A percentile compares a stretch with the other conserved stretches of the same genome.
Conservation (phyloP, 257 asterid genomes). For the Ligustrum vulgare region DNA sequence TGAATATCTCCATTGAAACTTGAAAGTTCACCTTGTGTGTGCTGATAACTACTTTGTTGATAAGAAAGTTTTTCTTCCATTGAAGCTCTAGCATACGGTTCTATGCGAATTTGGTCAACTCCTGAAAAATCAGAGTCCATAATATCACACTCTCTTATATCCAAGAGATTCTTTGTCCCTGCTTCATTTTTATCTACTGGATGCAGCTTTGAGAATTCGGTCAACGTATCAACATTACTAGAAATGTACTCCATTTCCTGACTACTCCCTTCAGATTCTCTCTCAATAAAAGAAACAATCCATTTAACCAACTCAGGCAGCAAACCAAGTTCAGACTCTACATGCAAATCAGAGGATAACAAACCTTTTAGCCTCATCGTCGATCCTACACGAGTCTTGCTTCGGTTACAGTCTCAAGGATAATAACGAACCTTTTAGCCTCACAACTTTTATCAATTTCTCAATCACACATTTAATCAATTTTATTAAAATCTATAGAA, state of each 20-base stretch:
- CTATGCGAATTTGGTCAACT: conserved; percentile 23
- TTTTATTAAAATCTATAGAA: too few relatives aligned
- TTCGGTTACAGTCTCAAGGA: too few relatives aligned
- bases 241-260: conserved; percentile 27
- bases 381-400: too few relatives aligned
- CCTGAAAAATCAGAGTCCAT: conserved; percentile 24
- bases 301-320: conserved; percentile 38
- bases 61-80: conserved; percentile 20
- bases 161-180: conserved; percentile 20
- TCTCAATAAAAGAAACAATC: conserved; percentile 35
- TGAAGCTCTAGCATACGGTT: conserved; percentile 24
- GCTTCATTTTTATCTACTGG: conserved; percentile 32
- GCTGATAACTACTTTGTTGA: conserved; percentile 23
- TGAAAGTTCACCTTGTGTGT: conserved; percentile 18
- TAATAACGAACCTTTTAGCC: too few relatives aligned
- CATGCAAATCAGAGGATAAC: conserved; percentile 51
- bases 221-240: conserved; percentile 24
- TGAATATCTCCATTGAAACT: conserved; percentile 12
- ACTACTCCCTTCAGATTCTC: conserved; percentile 35
- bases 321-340: conserved; percentile 38
- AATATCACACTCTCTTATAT: conserved; percentile 29
- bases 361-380: too few relatives aligned
- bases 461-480: too few relatives aligned
- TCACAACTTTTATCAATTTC: too few relatives aligned
- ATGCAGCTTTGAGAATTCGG: conserved; percentile 23